Base-by-base conservation (phyloP, 2,329 filamentous ascomycete species). In the Colletotrichum tabaci region DNA sequence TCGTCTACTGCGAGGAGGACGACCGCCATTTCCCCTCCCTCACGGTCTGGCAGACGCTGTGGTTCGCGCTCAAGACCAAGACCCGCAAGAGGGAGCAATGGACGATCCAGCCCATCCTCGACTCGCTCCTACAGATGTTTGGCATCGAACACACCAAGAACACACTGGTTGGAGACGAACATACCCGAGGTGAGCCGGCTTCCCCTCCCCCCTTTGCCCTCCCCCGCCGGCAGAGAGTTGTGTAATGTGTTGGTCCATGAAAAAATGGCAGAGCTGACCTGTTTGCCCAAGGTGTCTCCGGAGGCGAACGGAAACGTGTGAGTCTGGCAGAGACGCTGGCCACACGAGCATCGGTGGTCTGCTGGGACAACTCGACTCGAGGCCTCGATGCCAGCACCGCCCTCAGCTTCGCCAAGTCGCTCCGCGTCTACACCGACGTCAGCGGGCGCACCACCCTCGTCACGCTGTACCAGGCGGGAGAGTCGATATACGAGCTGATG, bases 341-440 rank as follows among this genome's bases (percentile, higher is more conserved):
- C 5, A 92, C 92, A 8, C 92, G 93, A 79, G 90, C 90, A 0
- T 90, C 91, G 0, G 91, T 95, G 1, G 90, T 93, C 44, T 92
- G 91, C 73, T 95, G 92, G 92, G 93, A 96, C 75, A 96, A 96
- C 79, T 92, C 89, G 0, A 96, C 93, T 0, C 86, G 93, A 58
- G 94, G 94, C n/a, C 84, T 96, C 0, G 93, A 96, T 77, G 91
- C 93, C 1, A 93, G 91, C 1, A 95, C 93, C 0, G 94, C 93
- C 5, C 85, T 95, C 5, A 93, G 95, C 77, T 96, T 94, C 75
- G 92, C 91, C 12, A 91, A 91, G 68, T 91, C 89, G 0, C 83
- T 93, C 2, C 87, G 91, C 16, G 87, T 91, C 70, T 93, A 95
- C 89, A 95, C 94, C 4, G 92, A 95, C 73, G 89, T 95, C 72